Evolutionary conservation across 257 asterid genomes (phyloP).

Genomic region (Thymus mandschuricus): DNA sequence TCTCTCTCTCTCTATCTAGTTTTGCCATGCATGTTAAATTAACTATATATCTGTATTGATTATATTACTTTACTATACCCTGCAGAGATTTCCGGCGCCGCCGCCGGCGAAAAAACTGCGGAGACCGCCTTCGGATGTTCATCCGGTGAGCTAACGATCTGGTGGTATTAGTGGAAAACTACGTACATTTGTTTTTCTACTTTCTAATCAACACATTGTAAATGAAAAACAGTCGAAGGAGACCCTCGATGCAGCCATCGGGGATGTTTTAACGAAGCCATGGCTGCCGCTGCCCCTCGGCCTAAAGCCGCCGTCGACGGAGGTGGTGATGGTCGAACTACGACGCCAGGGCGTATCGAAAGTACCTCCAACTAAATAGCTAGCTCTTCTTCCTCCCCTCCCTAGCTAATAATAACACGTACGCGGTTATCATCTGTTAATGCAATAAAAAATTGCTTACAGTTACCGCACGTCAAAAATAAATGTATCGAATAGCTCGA

Average conservation of each 20-base stretch:
- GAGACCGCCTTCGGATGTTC: slow-evolving; percentile 55
- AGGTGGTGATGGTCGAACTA: slow-evolving; percentile 67
- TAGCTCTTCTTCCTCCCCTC: background rate
- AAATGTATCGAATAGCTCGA: too few species aligned
- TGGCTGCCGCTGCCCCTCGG: slow-evolving; percentile 92
- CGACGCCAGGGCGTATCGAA: slow-evolving; percentile 74
- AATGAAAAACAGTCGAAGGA: slow-evolving; percentile 59
- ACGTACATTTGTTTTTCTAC: background rate
- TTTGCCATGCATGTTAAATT: background rate
- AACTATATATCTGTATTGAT: too few species aligned
- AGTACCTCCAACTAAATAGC: slow-evolving; percentile 53
- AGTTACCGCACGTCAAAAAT: too few species aligned
- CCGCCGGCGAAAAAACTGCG: slow-evolving; percentile 47
- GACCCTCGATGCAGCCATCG: slow-evolving; percentile 83
- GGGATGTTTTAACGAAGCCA: slow-evolving; percentile 80
- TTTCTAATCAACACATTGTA: background rate
- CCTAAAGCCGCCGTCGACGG: slow-evolving; percentile 72
- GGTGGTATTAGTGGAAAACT: too few species aligned
- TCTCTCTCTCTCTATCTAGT: slow-evolving; percentile 7
- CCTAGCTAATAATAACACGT: background rate
- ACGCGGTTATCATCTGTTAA: too few species aligned
- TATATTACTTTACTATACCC: background rate
- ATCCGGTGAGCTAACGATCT: slow-evolving; percentile 51
- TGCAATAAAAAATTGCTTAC: too few species aligned
- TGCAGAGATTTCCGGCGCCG: slow-evolving; percentile 54